Conservation (phyloP, 2,329 filamentous ascomycete species). For the Cryphonectria nitschkei region DNA sequence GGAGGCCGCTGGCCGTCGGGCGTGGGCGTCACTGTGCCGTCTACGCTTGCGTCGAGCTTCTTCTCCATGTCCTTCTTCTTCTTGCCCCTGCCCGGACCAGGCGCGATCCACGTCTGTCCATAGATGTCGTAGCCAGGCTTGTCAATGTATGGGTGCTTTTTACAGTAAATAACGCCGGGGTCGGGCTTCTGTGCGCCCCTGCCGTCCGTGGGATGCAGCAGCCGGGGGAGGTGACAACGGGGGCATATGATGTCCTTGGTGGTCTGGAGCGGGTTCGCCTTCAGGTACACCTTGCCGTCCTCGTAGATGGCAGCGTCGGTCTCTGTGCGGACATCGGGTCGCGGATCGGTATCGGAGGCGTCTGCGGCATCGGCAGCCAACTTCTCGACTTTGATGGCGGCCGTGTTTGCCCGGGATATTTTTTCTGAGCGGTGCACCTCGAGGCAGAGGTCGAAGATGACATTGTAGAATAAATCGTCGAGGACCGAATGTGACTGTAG, state of each 20-base stretch:
- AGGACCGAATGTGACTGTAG: slow-evolving; percentile 66
- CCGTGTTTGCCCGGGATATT: slow-evolving; percentile 68
- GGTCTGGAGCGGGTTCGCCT: slow-evolving; percentile 73
- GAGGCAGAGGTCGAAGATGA: slow-evolving; percentile 74
- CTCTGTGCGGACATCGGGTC: slow-evolving; percentile 61
- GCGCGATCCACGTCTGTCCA: slow-evolving; percentile 78
- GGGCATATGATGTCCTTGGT: slow-evolving; percentile 74
- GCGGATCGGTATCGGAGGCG: slow-evolving; percentile 54
- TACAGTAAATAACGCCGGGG: slow-evolving; percentile 75
- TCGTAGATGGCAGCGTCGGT: slow-evolving; percentile 72
- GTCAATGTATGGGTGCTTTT: slow-evolving; percentile 76
- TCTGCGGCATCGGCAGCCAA: slow-evolving; percentile 60
- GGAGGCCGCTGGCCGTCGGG: slow-evolving; percentile 58
- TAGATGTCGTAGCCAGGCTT: slow-evolving; percentile 80
- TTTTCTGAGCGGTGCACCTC: slow-evolving; percentile 80
- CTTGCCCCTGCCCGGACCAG: slow-evolving; percentile 71
- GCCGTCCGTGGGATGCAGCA: slow-evolving; percentile 74
- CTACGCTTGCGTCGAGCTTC: slow-evolving; percentile 54
- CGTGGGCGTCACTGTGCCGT: slow-evolving; percentile 39
- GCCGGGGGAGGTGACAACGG: slow-evolving; percentile 73
- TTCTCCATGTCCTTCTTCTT: slow-evolving; percentile 79
- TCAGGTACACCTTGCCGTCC: slow-evolving; percentile 68
- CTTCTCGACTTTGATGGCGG: slow-evolving; percentile 68
- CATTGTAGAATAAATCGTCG: slow-evolving; percentile 75
- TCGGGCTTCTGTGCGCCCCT: slow-evolving; percentile 68